Evolutionary conservation across 495 filamentous ascomycete species (phyloP).

Genomic region (Penicillium paxilli): DNA sequence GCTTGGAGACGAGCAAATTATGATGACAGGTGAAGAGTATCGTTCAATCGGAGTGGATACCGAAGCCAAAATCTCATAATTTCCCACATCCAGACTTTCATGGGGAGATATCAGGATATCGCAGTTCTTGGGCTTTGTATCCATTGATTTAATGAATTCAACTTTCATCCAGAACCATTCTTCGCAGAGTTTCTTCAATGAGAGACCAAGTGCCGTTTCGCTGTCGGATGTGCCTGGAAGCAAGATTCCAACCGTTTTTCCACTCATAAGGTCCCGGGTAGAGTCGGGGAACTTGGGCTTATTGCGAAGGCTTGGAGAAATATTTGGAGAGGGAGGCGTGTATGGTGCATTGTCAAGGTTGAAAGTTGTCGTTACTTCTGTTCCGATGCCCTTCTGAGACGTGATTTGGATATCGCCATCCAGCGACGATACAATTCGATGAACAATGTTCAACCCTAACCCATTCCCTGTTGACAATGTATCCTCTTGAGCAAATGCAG

Average conservation of each 20-base stretch:
- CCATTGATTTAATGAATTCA: neutral
- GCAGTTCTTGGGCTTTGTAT: conserved; percentile 1
- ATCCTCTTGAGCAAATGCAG: conserved; percentile 69
- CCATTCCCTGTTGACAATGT: conserved; percentile 61
- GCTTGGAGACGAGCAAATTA: neutral
- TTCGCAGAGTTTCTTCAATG: conserved; percentile 13
- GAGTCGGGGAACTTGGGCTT: neutral
- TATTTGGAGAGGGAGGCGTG: neutral
- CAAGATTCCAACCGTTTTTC: conserved; percentile 13
- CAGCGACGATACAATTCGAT: conserved; percentile 56
- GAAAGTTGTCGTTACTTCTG: conserved; percentile 51
- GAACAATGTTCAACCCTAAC: conserved; percentile 63
- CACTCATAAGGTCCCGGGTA: neutral
- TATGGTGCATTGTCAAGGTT: conserved; percentile 15
- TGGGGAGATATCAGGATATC: conserved; percentile 12
- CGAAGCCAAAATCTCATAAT: neutral
- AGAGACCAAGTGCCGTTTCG: conserved; percentile 6
- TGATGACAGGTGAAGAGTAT: neutral
- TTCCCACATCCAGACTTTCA: conserved; percentile 1
- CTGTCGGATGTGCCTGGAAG: conserved; percentile 1
- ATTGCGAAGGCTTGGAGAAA: neutral
- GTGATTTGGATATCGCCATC: conserved; percentile 36
- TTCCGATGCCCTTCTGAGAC: conserved; percentile 34
- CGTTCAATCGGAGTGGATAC: neutral
- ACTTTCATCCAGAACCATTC: conserved; percentile 14